Evolutionary conservation across 345 rosid genomes (phyloP).

Genomic region (Balakata baccata): DNA sequence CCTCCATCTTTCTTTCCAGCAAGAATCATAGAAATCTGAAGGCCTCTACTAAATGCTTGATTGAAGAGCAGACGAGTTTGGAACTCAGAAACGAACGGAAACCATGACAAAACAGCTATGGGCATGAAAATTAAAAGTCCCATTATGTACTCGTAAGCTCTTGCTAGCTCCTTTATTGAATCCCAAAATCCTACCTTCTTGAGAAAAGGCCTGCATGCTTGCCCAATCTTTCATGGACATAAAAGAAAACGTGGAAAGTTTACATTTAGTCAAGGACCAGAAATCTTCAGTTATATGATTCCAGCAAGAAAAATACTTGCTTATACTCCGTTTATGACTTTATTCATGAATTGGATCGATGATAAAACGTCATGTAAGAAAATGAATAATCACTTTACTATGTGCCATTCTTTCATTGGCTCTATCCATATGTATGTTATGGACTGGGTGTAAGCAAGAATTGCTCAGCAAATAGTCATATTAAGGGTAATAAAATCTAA

Average conservation of each 20-base stretch:
- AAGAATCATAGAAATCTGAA: constrained; percentile 87
- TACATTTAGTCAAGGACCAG: too few relatives aligned
- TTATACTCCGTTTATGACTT: too few relatives aligned
- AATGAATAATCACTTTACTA: too few relatives aligned
- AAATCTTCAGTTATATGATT: too few relatives aligned
- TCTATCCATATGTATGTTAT: too few relatives aligned
- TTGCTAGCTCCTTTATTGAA: constrained; percentile 76
- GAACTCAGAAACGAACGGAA: constrained; percentile 86
- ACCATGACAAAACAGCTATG: constrained; percentile 67
- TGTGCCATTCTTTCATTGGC: too few relatives aligned
- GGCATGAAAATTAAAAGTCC: constrained; percentile 70
- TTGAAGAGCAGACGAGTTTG: constrained; percentile 89
- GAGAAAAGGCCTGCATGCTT: constrained; percentile 52
- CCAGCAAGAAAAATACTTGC: too few relatives aligned
- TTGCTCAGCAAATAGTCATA: neutral
- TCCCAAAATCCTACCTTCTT: constrained; percentile 66
- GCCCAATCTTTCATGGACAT: constrained; percentile 54
- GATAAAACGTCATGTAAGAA: too few relatives aligned
- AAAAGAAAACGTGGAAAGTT: neutral
- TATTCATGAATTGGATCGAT: too few relatives aligned
- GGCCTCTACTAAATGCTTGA: constrained; percentile 94
- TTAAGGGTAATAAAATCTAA: neutral
- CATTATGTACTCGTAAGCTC: constrained; percentile 85
- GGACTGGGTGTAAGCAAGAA: too few relatives aligned
- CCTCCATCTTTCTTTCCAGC: constrained; percentile 51